Percentiles rank a stretch among this genome's conserved stretches.
These are phyloP conservation scores for Lojkania enalia DNA, from an alignment of 2,329 filamentous ascomycete species.

Conservation along the genomic window DNA sequence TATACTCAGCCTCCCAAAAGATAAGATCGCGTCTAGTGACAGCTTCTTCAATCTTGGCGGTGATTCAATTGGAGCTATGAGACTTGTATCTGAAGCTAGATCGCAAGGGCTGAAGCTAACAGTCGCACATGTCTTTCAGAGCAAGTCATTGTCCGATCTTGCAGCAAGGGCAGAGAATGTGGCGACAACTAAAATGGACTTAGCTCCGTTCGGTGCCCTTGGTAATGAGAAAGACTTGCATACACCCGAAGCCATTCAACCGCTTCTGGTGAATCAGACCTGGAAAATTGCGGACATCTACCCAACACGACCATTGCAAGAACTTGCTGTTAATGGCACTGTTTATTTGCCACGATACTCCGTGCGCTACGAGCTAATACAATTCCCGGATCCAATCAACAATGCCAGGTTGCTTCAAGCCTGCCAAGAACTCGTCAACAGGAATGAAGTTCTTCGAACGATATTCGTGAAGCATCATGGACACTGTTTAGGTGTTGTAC, in stretches of 20 bases:
- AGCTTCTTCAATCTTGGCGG: slow-evolving; percentile 54
- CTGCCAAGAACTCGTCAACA: slow-evolving; percentile 60
- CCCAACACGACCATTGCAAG: slow-evolving; percentile 62
- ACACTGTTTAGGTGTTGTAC: slow-evolving; percentile 60
- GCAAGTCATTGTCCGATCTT: slow-evolving; percentile 45
- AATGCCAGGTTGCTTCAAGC: slow-evolving; percentile 52
- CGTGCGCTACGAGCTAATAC: slow-evolving; percentile 66
- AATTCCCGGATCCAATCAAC: slow-evolving; percentile 59
- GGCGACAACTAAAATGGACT: slow-evolving; percentile 47
- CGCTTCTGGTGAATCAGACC: slow-evolving; percentile 55
- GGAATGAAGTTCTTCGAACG: slow-evolving; percentile 67
- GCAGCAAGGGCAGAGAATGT: slow-evolving; percentile 41
- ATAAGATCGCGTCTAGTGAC: slow-evolving; percentile 43
- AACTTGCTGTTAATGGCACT: slow-evolving; percentile 62
- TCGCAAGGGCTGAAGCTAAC: slow-evolving; percentile 42
- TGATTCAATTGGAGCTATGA: slow-evolving; percentile 53
- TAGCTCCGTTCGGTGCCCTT: slow-evolving; percentile 50
- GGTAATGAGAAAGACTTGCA: slow-evolving; percentile 50
- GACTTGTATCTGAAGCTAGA: slow-evolving; percentile 47
- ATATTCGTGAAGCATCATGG: slow-evolving; percentile 60
- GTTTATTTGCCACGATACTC: slow-evolving; percentile 63
- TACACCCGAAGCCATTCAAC: slow-evolving; percentile 53
- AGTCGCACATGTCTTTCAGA: slow-evolving; percentile 51
- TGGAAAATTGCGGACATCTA: slow-evolving; percentile 61
- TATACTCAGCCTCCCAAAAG: slow-evolving; percentile 33